Base-by-base conservation (phyloP, 164 flowering plant species). In the Nymphaea thermarum region DNA sequence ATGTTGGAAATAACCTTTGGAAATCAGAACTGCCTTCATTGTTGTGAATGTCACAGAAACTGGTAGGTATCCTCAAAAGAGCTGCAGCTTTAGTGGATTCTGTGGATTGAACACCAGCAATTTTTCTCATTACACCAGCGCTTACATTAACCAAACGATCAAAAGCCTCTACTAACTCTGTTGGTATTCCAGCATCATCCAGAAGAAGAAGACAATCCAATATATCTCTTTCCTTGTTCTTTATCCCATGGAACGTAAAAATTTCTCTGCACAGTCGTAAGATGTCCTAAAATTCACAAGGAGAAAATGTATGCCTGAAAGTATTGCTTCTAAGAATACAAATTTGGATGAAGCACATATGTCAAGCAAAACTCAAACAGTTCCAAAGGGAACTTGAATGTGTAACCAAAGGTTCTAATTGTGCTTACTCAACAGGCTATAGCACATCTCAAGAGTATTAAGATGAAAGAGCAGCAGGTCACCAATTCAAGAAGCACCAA, bases 1-100 rank as follows among this genome's bases (percentile, higher is more conserved):
- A 74, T 63, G 77, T 77, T 59, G 85, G 81, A 71, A 89, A 85
- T 89, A 83, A 87, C 44, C 70, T 73, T 8, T 16, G 63, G 60
- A 78, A 80, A 75, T 82, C 68, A n/a, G 62, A 72, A 8, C 67
- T 77, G n/a, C 64, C 47, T 63, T 70, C 71, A 68, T 73, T 64
- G 51, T 74, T 81, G 68, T 78, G 72, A 43, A 85, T 6, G 74
- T 72, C 65, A 57, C 65, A 69, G 72, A 86, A 93, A 64, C 79
- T 83, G 51, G 76, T 62, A 66, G 98, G 96, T 61, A 87, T 75
- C 70, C 78, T 88, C 83, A 89, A 80, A 36, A 93, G 69, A 44
- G 91, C 97, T 66, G 86, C 74, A 65, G 90, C 92, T 70, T 88
- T 90, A 68, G 83, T 74, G 63, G 91, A 85, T 70, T 91, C 97